phyloP scores from a whole-genome alignment of 225 moss, liverwort and hornwort species.

The Polytrichum commune region DNA sequence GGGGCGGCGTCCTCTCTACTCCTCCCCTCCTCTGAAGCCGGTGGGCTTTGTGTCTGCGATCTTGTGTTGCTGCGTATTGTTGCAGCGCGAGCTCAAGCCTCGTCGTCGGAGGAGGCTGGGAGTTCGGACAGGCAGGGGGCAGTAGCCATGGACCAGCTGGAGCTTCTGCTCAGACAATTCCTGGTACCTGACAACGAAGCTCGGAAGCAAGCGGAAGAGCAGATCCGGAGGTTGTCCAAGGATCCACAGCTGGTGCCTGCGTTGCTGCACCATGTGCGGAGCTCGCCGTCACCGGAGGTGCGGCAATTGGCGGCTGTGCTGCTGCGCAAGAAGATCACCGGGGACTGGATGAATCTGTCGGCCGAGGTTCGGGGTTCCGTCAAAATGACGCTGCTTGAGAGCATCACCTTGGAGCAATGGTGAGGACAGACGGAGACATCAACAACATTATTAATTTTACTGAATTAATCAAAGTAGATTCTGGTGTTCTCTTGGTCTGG shows the following conservation, averaged over 20 bases:
- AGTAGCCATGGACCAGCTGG: slow-evolving; percentile 71
- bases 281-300: slow-evolving; percentile 74
- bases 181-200: slow-evolving; percentile 88
- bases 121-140: neutral
- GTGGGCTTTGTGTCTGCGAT: no score
- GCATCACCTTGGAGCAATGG: slow-evolving; percentile 85
- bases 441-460: no score
- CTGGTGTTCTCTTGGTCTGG: no score
- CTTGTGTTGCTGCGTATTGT: neutral
- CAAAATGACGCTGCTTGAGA: slow-evolving; percentile 83
- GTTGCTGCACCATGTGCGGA: slow-evolving; percentile 73
- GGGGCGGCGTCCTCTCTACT: neutral
- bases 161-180: slow-evolving; percentile 76
- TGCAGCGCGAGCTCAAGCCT: neutral
- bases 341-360: slow-evolving; percentile 88
- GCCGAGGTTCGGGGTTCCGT: slow-evolving; percentile 65
- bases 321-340: slow-evolving; percentile 91
- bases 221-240: slow-evolving; percentile 86
- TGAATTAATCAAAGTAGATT: no score
- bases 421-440: slow-evolving; percentile 15
- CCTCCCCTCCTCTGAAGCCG: neutral
- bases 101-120: neutral
- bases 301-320: slow-evolving; percentile 98
- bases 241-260: slow-evolving; percentile 86
- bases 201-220: slow-evolving; percentile 90